A percentile compares a stretch with the other conserved stretches of the same genome.
Evolutionary conservation across 176 grass and related monocot species (phyloP).

Genomic region (Eleusine coracana): DNA sequence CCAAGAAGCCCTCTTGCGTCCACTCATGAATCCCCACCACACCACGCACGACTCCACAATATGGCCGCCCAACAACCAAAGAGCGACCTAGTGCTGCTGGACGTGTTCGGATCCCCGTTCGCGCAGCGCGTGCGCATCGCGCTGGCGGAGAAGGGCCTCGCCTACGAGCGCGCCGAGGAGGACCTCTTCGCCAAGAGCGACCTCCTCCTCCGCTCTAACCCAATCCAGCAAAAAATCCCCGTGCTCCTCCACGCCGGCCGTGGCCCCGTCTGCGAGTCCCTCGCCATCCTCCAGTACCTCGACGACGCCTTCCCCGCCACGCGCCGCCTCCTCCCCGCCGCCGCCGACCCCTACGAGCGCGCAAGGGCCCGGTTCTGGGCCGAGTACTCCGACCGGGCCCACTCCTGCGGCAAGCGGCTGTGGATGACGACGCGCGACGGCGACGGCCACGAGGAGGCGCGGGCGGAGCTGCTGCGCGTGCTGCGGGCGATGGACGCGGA

Average conservation of each 20-base stretch:
- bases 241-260: conserved; percentile 59
- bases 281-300: conserved; percentile 63
- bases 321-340: conserved; percentile 14
- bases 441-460: conserved; percentile 1
- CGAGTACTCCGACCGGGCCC: conserved; percentile 39
- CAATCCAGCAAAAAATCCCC: conserved; percentile 64
- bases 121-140: conserved; percentile 62
- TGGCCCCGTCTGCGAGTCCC: conserved; percentile 54
- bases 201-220: conserved; percentile 63
- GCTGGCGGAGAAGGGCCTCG: conserved; percentile 58
- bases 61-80: neutral
- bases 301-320: conserved; percentile 48
- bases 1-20: neutral
- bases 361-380: conserved; percentile 53
- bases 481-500: conserved; percentile 43
- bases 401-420: conserved; percentile 25
- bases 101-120: conserved; percentile 51
- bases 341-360: conserved; percentile 33
- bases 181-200: conserved; percentile 56
- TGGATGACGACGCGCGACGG: conserved; percentile 7
- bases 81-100: conserved; percentile 45
- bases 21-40: neutral
- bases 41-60: no score
- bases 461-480: conserved; percentile 35
- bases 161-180: conserved; percentile 54